Conservation (phyloP, 108 stramenopile genomes). For the Skeletonema tropicum region DNA sequence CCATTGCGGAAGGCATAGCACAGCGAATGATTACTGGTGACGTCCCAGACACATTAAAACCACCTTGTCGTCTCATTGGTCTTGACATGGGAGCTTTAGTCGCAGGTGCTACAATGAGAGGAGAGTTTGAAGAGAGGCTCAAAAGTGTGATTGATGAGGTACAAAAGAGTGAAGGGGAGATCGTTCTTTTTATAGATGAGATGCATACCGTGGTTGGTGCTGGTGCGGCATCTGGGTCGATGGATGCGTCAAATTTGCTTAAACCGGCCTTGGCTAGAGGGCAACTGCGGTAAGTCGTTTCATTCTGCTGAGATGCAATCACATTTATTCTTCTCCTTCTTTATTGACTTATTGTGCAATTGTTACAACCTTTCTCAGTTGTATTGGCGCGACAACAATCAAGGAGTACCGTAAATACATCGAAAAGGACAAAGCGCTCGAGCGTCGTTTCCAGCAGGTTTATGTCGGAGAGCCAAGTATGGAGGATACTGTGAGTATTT, state of each 20-base stretch:
- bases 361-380: neutral
- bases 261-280: conserved; percentile 98
- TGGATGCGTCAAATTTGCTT: conserved; percentile 98
- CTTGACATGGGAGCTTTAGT: conserved; percentile 97
- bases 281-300: conserved; percentile 75
- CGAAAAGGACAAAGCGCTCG: conserved; percentile 98
- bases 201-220: conserved; percentile 99
- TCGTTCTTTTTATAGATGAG: conserved; percentile 99
- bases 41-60: conserved; percentile 6
- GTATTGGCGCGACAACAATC: conserved; percentile 98
- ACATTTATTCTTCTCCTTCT: neutral
- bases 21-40: conserved; percentile 73
- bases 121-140: conserved; percentile 99
- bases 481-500: conserved; percentile 97
- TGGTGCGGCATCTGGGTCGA: conserved; percentile 88
- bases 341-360: neutral
- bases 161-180: conserved; percentile 90
- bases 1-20: conserved; percentile 95
- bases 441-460: conserved; percentile 99
- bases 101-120: conserved; percentile 98
- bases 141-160: conserved; percentile 99
- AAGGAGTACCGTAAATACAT: conserved; percentile 97
- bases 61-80: conserved; percentile 86
- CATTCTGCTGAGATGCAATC: neutral
- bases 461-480: conserved; percentile 93